Conservation (phyloP, 345 rosid species). For the Gossypium sturtianum region DNA sequence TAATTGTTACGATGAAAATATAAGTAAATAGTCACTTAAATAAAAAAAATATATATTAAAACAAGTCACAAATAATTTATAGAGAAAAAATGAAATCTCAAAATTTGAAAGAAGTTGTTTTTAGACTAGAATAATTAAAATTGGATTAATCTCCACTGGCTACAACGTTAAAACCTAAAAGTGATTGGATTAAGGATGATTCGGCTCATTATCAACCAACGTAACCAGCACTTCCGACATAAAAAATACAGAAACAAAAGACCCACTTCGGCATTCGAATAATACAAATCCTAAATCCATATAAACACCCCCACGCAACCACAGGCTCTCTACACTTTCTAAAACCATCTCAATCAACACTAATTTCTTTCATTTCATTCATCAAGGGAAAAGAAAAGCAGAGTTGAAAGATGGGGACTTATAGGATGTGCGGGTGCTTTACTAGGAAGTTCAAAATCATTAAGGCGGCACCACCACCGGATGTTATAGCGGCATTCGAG, state of each 20-base stretch:
- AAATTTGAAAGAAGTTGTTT: too few relatives aligned
- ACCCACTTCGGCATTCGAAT: neutral
- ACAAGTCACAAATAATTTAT: too few relatives aligned
- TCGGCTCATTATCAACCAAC: neutral
- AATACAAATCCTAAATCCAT: neutral
- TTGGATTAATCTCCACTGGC: too few relatives aligned
- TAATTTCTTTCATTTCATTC: too few relatives aligned
- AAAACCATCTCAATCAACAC: neutral
- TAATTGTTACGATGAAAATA: too few relatives aligned
- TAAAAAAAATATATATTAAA: too few relatives aligned
- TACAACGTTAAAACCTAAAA: too few relatives aligned
- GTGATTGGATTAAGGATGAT: neutral
- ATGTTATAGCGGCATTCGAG: constrained; percentile 50
- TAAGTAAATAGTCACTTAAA: too few relatives aligned
- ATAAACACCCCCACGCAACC: neutral
- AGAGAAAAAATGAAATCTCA: too few relatives aligned
- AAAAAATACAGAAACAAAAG: neutral
- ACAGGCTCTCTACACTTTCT: neutral
- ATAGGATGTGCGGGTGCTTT: constrained; percentile 63
- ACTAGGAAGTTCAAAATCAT: constrained; percentile 56
- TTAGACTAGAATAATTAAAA: too few relatives aligned
- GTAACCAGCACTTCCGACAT: neutral
- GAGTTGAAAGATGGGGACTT: constrained; percentile 45
- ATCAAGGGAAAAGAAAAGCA: neutral
- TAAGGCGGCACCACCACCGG: constrained; percentile 61